Base-by-base conservation (phyloP, 805 yeast genomes). In the Ogataea trehaloabstinens region DNA sequence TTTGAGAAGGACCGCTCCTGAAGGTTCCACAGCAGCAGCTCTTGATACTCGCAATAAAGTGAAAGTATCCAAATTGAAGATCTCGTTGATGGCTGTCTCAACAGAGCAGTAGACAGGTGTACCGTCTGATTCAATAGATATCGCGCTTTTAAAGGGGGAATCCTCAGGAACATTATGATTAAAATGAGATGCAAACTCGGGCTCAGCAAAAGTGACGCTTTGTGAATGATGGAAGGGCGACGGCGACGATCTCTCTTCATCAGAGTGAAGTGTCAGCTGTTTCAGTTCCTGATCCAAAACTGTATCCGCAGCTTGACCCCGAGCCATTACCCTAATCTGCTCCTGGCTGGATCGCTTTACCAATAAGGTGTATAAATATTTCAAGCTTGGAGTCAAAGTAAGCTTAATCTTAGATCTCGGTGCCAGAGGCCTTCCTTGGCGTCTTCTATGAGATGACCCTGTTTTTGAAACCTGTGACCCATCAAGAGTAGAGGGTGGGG, bases 1-100 rank as follows among this genome's bases (percentile, higher is more conserved):
- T 47, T 76, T 76, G 31, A 76, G 57, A 3, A 76, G 60, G n/a
- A 68, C 63, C 4, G 78, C 68, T 3, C 80, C 80, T 10, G 75
- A 76, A 29, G 56, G 58, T 43, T 73, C 78, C 20, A 66, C 63
- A 2, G 80, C 73, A 2, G 80, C 76, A 1, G 80, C 75, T 41
- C 81, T 58, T 2, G 82, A 75, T 10, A 76, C 72, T 32, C 82
- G 60, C 6, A 76, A 60, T 19, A 76, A 48, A 1, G 79, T 63
- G 52, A 66, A 76, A 10, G 68, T 67, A 4, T 55, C 53, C 4
- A 63, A 30, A 3, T 67, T 66, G 52, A 75, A 76, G 10, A 74
- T 49, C 2, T 64, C 53, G 28, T 58, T 55, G 1, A 75, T 63
- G 0, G 80, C 80, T 0, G 71, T 68, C 45, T 71, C 70, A 19